Evolutionary conservation across 805 yeast species (phyloP), one percentile per base, ranked within the genome.

Genomic region (Hanseniaspora meyeri): DNA sequence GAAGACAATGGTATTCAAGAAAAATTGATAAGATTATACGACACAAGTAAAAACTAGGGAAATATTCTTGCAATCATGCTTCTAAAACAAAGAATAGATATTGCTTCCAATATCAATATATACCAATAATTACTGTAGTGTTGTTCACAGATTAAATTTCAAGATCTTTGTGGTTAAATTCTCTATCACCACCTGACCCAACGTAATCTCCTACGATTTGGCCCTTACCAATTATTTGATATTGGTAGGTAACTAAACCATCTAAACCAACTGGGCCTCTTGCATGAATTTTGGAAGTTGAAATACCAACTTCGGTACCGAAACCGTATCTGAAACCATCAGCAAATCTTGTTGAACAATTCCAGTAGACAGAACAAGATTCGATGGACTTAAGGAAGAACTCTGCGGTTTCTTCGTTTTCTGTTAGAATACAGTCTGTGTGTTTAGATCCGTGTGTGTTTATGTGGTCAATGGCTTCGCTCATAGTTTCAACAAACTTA

Each of bases 251-350:
- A 67, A 91, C 95, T 62, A 93, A 76, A 1, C 99, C 99, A 67
- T 93, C 99, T 36, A 93, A 76, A 2, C 99, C 99, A 37, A 93
- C 97, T 16, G 98, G 99, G 1, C 99, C 99, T 65, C 99, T 79
- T 10, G 98, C 96, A 68, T 93, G 99, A 60, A 93, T 88, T 69
- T 93, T 93, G 67, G 91, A 90, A 47, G 98, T 93, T 50, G 95
- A 85, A 59, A 93, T 91, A 38, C 99, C 99, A 17, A 93, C 98
- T 70, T 93, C 99, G 6, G 99, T 85, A 54, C 99, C 99, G 67
- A 95, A 93, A 0, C 99, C 99, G 66, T 91, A 93, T 68, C 98
- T 79, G 77, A 87, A 93, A 3, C 99, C 99, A 70, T 93, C 99
- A 7, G 99, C 97, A 72, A 93, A 93, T 66, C 99, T 77, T 9